A percentile compares a stretch with the other conserved stretches of the same genome.
Conservation (phyloP, 2,329 filamentous ascomycete species). For the Dothideomycetes sp. region DNA sequence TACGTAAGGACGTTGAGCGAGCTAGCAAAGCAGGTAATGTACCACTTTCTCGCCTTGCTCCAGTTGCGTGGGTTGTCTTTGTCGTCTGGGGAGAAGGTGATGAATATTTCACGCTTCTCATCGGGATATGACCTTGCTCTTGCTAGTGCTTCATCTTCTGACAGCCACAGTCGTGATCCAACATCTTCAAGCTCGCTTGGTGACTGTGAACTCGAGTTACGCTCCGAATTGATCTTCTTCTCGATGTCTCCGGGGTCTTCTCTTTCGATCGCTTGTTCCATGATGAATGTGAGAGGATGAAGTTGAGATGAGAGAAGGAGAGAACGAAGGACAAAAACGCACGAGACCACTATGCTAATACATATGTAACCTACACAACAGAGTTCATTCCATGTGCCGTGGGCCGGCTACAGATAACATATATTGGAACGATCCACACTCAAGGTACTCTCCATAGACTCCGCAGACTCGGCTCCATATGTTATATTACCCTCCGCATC, state of each 20-base stretch:
- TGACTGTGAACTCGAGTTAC: neutral
- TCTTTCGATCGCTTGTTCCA: conserved; percentile 12
- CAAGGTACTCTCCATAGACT: neutral
- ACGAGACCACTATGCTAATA: too few relatives aligned
- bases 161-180: conserved; percentile 4
- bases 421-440: neutral
- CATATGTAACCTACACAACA: neutral
- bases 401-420: conserved; percentile 1
- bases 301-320: too few relatives aligned
- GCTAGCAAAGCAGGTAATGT: conserved; percentile 33
- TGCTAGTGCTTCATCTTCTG: conserved; percentile 17
- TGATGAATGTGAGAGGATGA: neutral
- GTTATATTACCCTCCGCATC: conserved; percentile 5
- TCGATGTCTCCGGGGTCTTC: conserved; percentile 12
- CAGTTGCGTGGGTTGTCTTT: conserved; percentile 34
- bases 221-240: conserved; percentile 13
- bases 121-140: conserved; percentile 17
- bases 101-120: conserved; percentile 17
- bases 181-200: conserved; percentile 6
- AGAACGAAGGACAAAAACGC: too few relatives aligned
- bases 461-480: neutral
- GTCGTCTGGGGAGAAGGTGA: conserved; percentile 19
- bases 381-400: neutral
- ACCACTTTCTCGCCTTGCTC: conserved; percentile 32
- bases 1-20: conserved; percentile 24